A percentile compares a stretch with the other conserved stretches of the same genome.
Evolutionary conservation across 2,329 filamentous ascomycete species (phyloP).

Genomic region (Thyridium curvatum): DNA sequence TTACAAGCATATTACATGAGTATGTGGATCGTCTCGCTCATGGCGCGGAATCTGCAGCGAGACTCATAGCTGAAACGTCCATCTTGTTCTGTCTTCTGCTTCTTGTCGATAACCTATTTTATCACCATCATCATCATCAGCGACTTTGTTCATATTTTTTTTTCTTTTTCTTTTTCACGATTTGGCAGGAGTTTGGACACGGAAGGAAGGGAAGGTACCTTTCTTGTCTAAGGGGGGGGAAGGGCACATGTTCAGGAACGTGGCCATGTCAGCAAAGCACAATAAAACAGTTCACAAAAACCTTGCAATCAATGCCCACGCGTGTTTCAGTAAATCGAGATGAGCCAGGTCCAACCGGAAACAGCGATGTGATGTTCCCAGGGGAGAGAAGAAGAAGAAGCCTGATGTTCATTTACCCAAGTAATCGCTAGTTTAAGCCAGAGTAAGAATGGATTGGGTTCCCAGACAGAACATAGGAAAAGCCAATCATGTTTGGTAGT

Average conservation of each 20-base stretch:
- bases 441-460: not conserved
- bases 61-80: too few relatives aligned
- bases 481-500: not conserved
- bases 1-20: not conserved
- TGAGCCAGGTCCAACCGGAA: not conserved
- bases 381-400: too few relatives aligned
- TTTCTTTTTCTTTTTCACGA: too few relatives aligned
- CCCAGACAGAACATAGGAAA: not conserved
- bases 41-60: too few relatives aligned
- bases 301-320: not conserved
- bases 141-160: too few relatives aligned
- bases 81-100: too few relatives aligned
- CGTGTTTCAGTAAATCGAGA: not conserved
- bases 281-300: not conserved
- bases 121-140: too few relatives aligned
- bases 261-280: not conserved
- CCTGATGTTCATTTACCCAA: too few relatives aligned
- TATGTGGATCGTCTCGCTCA: too few relatives aligned
- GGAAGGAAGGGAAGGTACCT: not conserved
- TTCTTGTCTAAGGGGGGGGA: not conserved
- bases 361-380: not conserved
- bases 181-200: not conserved
- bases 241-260: not conserved
- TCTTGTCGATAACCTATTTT: too few relatives aligned
- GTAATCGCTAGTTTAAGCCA: too few relatives aligned